Evolutionary conservation across 2,329 filamentous ascomycete genomes (phyloP).

Genomic region (Coniochaeta pulveracea): DNA sequence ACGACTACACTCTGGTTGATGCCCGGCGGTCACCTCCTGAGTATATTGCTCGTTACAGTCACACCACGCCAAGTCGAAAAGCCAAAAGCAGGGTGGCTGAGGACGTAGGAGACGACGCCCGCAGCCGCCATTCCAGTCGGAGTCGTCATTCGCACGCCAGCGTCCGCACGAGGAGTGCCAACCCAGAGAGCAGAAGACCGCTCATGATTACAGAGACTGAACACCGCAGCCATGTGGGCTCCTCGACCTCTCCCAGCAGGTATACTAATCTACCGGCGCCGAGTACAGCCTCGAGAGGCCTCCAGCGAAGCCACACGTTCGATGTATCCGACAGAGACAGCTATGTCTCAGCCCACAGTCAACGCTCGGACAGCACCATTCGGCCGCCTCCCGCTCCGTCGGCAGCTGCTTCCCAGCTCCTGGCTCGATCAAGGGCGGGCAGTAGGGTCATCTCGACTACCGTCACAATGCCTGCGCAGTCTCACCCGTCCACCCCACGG

Average conservation of each 20-base stretch:
- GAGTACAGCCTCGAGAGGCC: too few species aligned
- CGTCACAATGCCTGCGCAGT: conserved; percentile 9
- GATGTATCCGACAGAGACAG: conserved; percentile 26
- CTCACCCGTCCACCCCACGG: conserved; percentile 7
- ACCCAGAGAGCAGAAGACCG: conserved; percentile 20
- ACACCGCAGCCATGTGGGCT: conserved; percentile 25
- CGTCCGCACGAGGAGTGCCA: conserved; percentile 29
- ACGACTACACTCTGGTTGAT: conserved; percentile 18
- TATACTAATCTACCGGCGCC: too few species aligned
- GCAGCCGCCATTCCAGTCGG: conserved; percentile 27
- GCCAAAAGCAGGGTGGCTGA: conserved; percentile 17
- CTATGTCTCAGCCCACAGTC: conserved; percentile 31
- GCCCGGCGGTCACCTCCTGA: conserved; percentile 23
- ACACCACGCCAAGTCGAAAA: conserved; percentile 14
- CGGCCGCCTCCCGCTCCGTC: conserved; percentile 15
- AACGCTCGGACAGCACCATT: conserved; percentile 22
- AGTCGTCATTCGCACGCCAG: conserved; percentile 18
- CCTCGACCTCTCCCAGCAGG: too few species aligned
- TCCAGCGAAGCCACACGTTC: conserved; percentile 19
- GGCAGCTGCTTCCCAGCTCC: conserved; percentile 16
- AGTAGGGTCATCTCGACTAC: conserved; percentile 15
- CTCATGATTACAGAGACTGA: conserved; percentile 29
- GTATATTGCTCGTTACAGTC: conserved; percentile 24
- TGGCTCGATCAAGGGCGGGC: conserved; percentile 19
- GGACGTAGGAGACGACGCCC: conserved; percentile 25